These are phyloP conservation scores for Desmodesmus armatus DNA, from an alignment of 139 green algal genomes.

Conservation along the genomic window DNA sequence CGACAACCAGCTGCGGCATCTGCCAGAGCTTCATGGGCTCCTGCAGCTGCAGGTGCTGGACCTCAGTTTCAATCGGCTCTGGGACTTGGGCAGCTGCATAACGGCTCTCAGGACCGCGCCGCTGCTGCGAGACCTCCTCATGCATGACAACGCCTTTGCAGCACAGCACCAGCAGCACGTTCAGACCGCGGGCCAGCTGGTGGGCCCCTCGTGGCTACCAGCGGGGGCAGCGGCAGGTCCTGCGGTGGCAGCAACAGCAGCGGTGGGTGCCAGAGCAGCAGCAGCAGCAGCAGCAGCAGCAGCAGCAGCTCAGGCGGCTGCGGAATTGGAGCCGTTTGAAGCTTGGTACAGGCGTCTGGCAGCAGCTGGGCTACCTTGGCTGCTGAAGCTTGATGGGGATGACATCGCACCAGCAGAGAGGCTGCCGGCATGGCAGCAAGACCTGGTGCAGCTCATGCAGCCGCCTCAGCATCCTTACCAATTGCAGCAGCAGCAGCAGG, in stretches of 20 bases:
- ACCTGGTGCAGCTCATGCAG: background rate
- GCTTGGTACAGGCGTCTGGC: constrained; percentile 12
- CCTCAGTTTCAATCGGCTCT: constrained; percentile 3
- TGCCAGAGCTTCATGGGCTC: background rate
- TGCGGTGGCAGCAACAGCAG: no score
- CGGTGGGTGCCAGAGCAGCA: background rate
- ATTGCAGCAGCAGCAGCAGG: constrained; percentile 1
- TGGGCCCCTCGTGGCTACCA: no score
- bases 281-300: constrained; percentile 19
- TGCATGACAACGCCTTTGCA: constrained; percentile 27
- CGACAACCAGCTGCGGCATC: constrained; percentile 8
- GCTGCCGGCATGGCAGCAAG: background rate
- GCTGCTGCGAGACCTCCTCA: no score
- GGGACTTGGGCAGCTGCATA: constrained; percentile 6
- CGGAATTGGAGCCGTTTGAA: background rate
- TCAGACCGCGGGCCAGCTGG: no score
- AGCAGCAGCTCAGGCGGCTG: background rate
- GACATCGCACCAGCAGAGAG: background rate
- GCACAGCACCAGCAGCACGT: no score
- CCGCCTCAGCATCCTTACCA: background rate
- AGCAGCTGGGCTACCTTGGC: constrained; percentile 5
- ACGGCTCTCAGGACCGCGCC: no score
- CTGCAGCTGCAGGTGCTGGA: constrained; percentile 9
- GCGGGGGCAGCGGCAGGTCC: no score
- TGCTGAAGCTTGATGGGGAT: constrained; percentile 15